These are phyloP conservation scores for Exophiala sp. DNA, from an alignment of 2,329 filamentous ascomycete species.

Conservation along the genomic window DNA sequence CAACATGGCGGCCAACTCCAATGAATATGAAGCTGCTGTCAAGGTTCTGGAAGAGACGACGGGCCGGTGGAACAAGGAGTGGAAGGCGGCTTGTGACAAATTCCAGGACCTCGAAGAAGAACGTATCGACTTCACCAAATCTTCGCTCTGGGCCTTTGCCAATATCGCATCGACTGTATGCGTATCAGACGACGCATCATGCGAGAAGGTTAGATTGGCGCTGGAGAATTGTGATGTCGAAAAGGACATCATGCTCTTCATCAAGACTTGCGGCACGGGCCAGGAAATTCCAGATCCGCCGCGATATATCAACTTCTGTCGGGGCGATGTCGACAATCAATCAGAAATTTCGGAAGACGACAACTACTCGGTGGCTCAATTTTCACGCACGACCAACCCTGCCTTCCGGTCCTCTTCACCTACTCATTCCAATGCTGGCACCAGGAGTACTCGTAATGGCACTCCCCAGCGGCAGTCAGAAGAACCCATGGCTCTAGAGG, in stretches of 20 bases:
- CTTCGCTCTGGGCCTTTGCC: slow-evolving; percentile 94
- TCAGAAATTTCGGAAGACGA: slow-evolving; percentile 88
- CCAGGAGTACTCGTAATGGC: slow-evolving; percentile 13
- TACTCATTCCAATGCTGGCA: slow-evolving; percentile 80
- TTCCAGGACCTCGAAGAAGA: slow-evolving; percentile 99
- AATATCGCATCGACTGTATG: slow-evolving; percentile 97
- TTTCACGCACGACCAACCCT: slow-evolving; percentile 89
- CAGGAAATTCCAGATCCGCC: slow-evolving; percentile 96
- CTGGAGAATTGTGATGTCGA: slow-evolving; percentile 95
- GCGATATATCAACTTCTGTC: slow-evolving; percentile 98
- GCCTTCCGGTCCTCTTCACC: slow-evolving; percentile 94
- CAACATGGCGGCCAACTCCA: slow-evolving; percentile 81
- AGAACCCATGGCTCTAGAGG: slow-evolving; percentile 18
- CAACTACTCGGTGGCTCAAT: slow-evolving; percentile 89
- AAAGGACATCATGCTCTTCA: slow-evolving; percentile 86
- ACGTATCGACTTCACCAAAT: slow-evolving; percentile 92
- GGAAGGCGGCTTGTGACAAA: slow-evolving; percentile 95
- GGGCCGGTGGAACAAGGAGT: slow-evolving; percentile 91
- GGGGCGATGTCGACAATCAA: slow-evolving; percentile 75
- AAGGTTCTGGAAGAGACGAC: slow-evolving; percentile 94
- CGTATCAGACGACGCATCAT: slow-evolving; percentile 92
- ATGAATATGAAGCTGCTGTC: slow-evolving; percentile 87
- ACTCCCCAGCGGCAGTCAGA: slow-evolving; percentile 20
- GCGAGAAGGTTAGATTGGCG: slow-evolving; percentile 89
- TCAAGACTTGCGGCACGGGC: slow-evolving; percentile 80